Conservation (phyloP, 805 yeast species). For the Suhomyces kilbournensis region DNA sequence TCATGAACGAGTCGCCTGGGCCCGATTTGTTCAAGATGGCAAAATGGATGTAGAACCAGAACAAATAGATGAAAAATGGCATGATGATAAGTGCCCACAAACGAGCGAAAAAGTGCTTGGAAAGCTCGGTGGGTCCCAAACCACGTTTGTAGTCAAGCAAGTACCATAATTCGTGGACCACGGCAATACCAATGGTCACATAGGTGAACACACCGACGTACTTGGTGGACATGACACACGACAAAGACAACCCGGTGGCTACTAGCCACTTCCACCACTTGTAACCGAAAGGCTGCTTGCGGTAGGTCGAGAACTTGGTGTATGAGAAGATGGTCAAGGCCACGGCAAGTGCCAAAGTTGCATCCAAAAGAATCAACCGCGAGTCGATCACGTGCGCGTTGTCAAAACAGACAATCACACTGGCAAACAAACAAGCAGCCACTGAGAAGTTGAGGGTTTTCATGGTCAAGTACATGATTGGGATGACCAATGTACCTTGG, state of each 20-base stretch:
- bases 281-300: constrained; percentile 60
- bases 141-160: constrained; percentile 72
- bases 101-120: constrained; percentile 74
- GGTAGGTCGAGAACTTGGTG: constrained; percentile 69
- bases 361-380: constrained; percentile 86
- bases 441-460: constrained; percentile 81
- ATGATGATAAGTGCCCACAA: constrained; percentile 65
- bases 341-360: constrained; percentile 79
- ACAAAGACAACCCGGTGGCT: constrained; percentile 79
- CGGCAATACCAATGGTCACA: constrained; percentile 83
- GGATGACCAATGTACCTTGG: constrained; percentile 80
- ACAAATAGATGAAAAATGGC: constrained; percentile 78
- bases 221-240: constrained; percentile 92
- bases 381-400: constrained; percentile 90
- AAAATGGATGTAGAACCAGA: constrained; percentile 93
- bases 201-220: constrained; percentile 95
- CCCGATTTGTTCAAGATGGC: constrained; percentile 80
- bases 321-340: constrained; percentile 78
- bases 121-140: constrained; percentile 51
- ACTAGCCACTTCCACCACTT: constrained; percentile 88
- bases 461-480: constrained; percentile 78
- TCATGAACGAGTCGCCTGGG: constrained; percentile 94
- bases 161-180: constrained; percentile 82
- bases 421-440: constrained; percentile 73
- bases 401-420: constrained; percentile 76